Percentiles rank a stretch among this genome's conserved stretches.
Evolutionary conservation across 257 asterid species (phyloP).

Genomic region (Solanum arcanum): DNA sequence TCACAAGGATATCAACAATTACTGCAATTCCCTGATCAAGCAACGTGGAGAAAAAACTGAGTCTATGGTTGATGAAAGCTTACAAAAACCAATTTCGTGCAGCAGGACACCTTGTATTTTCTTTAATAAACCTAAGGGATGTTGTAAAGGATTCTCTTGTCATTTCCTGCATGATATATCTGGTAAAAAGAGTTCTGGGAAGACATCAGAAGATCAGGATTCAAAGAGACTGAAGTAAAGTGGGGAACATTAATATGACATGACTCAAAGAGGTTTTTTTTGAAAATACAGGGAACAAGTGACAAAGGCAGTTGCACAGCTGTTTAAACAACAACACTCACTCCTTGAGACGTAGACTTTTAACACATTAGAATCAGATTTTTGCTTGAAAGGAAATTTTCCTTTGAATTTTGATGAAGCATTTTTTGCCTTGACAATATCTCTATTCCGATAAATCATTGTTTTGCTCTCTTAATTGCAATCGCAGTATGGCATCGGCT

Average conservation of each 20-base stretch:
- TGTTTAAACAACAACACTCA: neutral
- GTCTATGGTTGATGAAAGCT: neutral
- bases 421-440: neutral
- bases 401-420: neutral
- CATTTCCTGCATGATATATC: constrained; percentile 13
- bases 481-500: neutral
- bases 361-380: neutral
- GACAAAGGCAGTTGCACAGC: neutral
- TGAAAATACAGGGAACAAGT: neutral
- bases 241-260: neutral
- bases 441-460: neutral
- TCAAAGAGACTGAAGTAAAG: constrained; percentile 17
- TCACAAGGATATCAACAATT: constrained; percentile 5
- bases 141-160: constrained; percentile 26
- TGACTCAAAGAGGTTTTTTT: neutral
- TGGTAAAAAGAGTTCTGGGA: neutral
- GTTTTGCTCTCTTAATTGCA: neutral
- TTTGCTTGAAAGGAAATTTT: neutral
- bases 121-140: constrained; percentile 11
- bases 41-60: constrained; percentile 19
- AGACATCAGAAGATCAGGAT: constrained; percentile 1
- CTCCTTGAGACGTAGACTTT: neutral
- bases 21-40: constrained; percentile 10
- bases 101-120: constrained; percentile 9
- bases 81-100: neutral